phyloP scores from a whole-genome alignment of 1,139 yeast species.

The Candida sanyaensis region DNA sequence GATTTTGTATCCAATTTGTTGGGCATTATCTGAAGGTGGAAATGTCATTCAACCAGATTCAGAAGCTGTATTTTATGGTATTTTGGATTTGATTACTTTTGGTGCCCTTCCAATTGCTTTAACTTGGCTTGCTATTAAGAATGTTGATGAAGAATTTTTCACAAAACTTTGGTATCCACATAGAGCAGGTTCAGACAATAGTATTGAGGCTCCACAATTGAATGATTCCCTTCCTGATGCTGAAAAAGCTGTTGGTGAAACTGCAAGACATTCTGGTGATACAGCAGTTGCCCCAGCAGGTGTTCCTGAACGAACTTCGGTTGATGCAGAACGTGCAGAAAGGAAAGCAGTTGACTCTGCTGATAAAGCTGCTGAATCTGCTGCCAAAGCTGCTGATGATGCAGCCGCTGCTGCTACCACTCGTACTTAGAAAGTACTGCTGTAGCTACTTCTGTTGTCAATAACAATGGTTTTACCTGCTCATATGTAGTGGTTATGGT shows the following conservation, averaged over 20 bases:
- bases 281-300: conserved; percentile 30
- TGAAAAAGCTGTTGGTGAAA: conserved; percentile 26
- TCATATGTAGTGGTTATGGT: no score
- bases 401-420: background rate
- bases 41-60: conserved; percentile 64
- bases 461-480: no score
- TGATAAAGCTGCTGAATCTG: background rate
- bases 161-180: conserved; percentile 21
- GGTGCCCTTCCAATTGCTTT: conserved; percentile 41
- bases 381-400: no score
- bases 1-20: conserved; percentile 55
- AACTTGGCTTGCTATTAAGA: conserved; percentile 30
- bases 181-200: conserved; percentile 9
- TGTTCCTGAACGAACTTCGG: conserved; percentile 9
- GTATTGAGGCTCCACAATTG: background rate
- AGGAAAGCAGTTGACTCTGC: background rate
- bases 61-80: conserved; percentile 68
- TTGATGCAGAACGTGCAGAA: background rate
- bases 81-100: conserved; percentile 53
- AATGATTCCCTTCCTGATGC: conserved; percentile 4
- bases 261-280: conserved; percentile 40
- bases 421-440: no score
- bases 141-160: conserved; percentile 35
- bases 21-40: conserved; percentile 73
- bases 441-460: no score